Evolutionary conservation across 176 grass and related monocot species (phyloP).

Genomic region (Musa acuminata): DNA sequence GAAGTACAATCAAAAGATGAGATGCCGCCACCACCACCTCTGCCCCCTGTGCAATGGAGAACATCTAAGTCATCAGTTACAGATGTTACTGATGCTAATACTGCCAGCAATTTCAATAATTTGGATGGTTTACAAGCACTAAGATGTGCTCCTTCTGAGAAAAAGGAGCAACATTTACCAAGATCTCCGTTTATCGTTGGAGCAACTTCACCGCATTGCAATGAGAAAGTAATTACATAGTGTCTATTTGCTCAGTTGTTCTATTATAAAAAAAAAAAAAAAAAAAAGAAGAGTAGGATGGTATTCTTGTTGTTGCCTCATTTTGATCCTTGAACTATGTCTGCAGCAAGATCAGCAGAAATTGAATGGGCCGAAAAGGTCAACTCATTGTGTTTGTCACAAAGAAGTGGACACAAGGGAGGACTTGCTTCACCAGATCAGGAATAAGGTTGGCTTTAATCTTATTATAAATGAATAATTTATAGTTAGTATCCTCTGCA

Average conservation of each 20-base stretch:
- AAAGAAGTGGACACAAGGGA: constrained; percentile 38
- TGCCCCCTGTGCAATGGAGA: constrained; percentile 93
- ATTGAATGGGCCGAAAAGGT: constrained; percentile 21
- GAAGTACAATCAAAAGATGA: constrained; percentile 32
- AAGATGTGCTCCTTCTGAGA: constrained; percentile 16
- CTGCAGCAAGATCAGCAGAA: constrained; percentile 39
- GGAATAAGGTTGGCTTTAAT: constrained; percentile 58
- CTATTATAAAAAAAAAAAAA: no score
- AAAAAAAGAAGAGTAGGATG: neutral
- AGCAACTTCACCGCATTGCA: neutral
- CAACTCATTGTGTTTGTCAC: constrained; percentile 22
- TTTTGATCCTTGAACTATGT: constrained; percentile 8
- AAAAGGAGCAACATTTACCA: constrained; percentile 5
- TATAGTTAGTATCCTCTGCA: neutral
- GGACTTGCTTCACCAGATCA: constrained; percentile 69
- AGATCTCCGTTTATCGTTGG: neutral
- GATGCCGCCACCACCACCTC: constrained; percentile 73
- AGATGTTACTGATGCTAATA: constrained; percentile 27
- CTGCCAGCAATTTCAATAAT: constrained; percentile 17
- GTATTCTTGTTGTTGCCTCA: neutral
- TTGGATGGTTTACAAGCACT: constrained; percentile 23
- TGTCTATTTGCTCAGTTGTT: neutral
- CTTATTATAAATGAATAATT: neutral
- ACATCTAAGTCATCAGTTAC: constrained; percentile 36
- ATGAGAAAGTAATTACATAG: neutral